These are phyloP conservation scores for Candida coquimbonensis DNA, from an alignment of 805 yeast species.

Conservation along the genomic window DNA sequence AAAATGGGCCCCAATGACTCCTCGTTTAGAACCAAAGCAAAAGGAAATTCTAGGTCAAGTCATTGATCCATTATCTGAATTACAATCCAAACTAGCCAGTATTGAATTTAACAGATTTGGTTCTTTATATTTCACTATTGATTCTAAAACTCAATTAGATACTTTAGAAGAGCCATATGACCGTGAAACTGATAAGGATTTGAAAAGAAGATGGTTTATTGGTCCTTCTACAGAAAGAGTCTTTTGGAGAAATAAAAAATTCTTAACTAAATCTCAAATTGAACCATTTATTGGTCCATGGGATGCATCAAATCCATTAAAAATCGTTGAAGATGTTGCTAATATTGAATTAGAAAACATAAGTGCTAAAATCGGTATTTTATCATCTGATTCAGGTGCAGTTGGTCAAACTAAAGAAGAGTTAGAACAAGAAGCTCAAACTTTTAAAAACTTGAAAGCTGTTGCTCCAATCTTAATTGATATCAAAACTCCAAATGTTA, in stretches of 20 bases:
- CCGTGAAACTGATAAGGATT: constrained; percentile 46
- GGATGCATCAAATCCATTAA: constrained; percentile 49
- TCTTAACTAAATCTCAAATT: constrained; percentile 43
- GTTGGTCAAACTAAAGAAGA: constrained; percentile 36
- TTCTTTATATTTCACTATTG: constrained; percentile 72
- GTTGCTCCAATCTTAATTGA: constrained; percentile 55
- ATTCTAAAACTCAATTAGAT: constrained; percentile 36
- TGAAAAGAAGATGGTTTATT: constrained; percentile 72
- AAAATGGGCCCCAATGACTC: constrained; percentile 79
- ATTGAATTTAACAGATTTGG: constrained; percentile 70
- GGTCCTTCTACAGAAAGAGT: constrained; percentile 85
- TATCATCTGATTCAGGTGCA: constrained; percentile 42
- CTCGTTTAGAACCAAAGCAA: constrained; percentile 47
- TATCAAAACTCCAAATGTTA: constrained; percentile 43
- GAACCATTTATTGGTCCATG: constrained; percentile 71
- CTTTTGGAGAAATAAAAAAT: constrained; percentile 61
- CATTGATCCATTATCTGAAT: constrained; percentile 66
- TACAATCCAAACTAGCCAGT: constrained; percentile 48
- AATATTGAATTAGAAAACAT: constrained; percentile 56
- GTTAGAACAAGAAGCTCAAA: constrained; percentile 44
- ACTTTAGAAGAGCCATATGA: constrained; percentile 37
- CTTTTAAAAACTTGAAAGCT: constrained; percentile 52
- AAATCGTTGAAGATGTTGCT: constrained; percentile 59
- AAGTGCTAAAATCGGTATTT: constrained; percentile 47
- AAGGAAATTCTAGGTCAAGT: constrained; percentile 49